These are phyloP conservation scores for Leccinum variicolor DNA, from an alignment of 768 basidiomycete species.

Conservation along the genomic window DNA sequence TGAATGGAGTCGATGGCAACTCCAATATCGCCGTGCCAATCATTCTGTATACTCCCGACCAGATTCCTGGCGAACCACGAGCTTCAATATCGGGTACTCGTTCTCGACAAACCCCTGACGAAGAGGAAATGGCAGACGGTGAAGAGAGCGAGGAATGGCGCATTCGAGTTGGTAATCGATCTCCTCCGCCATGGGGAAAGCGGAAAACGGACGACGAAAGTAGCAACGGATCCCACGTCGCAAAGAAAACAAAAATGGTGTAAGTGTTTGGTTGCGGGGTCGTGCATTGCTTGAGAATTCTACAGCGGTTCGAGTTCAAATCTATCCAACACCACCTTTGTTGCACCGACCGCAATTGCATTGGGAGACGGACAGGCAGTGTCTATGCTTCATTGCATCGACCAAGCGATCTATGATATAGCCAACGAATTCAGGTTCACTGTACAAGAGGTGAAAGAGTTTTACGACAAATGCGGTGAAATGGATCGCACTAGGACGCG, in stretches of 20 bases:
- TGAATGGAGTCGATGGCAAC: slow-evolving; percentile 8
- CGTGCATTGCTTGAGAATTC: not conserved
- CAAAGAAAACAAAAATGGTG: slow-evolving; percentile 46
- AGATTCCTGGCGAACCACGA: slow-evolving; percentile 25
- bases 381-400: slow-evolving; percentile 54
- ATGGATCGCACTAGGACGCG: slow-evolving; percentile 61
- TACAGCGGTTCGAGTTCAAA: slow-evolving; percentile 2
- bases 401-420: slow-evolving; percentile 62
- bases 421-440: slow-evolving; percentile 70
- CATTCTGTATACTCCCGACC: slow-evolving; percentile 25
- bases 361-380: slow-evolving; percentile 6
- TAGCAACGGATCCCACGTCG: slow-evolving; percentile 21
- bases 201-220: slow-evolving; percentile 44
- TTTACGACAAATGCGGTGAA: slow-evolving; percentile 71
- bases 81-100: slow-evolving; percentile 21
- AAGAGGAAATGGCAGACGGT: slow-evolving; percentile 66
- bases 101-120: slow-evolving; percentile 44
- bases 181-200: slow-evolving; percentile 71
- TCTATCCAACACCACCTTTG: not conserved
- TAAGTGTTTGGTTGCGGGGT: slow-evolving; percentile 24
- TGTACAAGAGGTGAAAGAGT: slow-evolving; percentile 72
- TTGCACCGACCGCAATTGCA: slow-evolving; percentile 1
- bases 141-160: slow-evolving; percentile 62
- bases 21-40: slow-evolving; percentile 16
- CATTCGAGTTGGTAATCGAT: slow-evolving; percentile 56